Conservation (phyloP, 2,329 filamentous ascomycete genomes). For the Neofusicoccum ribis region DNA sequence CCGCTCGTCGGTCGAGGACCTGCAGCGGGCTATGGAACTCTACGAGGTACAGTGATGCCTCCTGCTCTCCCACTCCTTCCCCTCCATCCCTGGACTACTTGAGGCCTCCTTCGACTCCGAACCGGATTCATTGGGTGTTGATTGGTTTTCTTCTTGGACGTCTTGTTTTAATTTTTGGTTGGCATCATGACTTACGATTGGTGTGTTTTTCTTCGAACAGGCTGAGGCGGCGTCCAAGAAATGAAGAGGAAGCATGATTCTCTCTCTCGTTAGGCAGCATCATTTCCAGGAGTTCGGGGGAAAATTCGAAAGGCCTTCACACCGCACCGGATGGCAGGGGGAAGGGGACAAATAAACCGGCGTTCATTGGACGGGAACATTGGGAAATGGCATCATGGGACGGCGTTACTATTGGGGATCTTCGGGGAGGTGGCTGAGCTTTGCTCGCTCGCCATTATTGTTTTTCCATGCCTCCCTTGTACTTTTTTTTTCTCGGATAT, state of each 20-base stretch:
- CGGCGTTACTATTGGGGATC: not conserved
- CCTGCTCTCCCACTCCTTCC: not conserved
- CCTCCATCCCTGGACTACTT: not conserved
- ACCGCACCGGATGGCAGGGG: no score
- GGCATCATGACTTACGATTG: slow-evolving; percentile 7
- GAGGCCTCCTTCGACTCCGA: not conserved
- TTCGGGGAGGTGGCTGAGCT: not conserved
- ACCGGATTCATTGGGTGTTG: not conserved
- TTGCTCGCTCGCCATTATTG: not conserved
- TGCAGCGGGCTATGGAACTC: slow-evolving; percentile 19
- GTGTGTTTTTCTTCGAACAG: not conserved
- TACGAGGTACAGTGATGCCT: slow-evolving; percentile 19
- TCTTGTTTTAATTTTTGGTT: not conserved
- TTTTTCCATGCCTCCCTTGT: not conserved
- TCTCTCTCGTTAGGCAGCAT: not conserved
- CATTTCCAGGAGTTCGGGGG: not conserved
- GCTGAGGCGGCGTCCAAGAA: slow-evolving; percentile 1
- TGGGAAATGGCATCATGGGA: not conserved
- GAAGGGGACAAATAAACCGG: no score
- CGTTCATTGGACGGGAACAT: not conserved
- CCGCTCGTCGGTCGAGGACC: slow-evolving; percentile 17
- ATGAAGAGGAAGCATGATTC: not conserved
- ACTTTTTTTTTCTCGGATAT: not conserved
- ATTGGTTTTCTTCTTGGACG: not conserved
- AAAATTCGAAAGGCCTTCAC: not conserved